Evolutionary conservation across 2,329 filamentous ascomycete species (phyloP).

Genomic region (Neoarthrinium moseri): DNA sequence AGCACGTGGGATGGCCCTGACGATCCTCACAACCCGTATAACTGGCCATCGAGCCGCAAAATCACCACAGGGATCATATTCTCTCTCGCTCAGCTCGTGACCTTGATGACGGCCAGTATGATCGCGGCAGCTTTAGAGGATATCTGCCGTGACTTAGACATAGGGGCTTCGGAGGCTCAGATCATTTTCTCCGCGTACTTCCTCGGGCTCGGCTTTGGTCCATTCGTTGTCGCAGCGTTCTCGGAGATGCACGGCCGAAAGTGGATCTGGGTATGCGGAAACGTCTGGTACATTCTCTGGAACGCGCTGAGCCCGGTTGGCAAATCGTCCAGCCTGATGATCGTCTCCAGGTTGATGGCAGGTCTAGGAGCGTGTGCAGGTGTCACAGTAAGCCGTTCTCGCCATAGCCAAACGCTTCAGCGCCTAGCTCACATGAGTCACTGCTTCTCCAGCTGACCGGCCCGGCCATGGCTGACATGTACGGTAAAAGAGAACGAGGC

Average conservation of each 20-base stretch:
- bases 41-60: background rate
- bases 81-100: slow-evolving; percentile 2
- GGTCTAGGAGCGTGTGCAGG: slow-evolving; percentile 28
- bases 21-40: slow-evolving; percentile 13
- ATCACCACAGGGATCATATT: background rate
- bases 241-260: slow-evolving; percentile 33
- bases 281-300: slow-evolving; percentile 34
- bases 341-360: slow-evolving; percentile 26
- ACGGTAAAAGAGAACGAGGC: slow-evolving; percentile 31
- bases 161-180: slow-evolving; percentile 25
- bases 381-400: slow-evolving; percentile 21
- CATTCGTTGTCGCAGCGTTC: slow-evolving; percentile 30
- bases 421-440: background rate
- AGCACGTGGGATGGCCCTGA: slow-evolving; percentile 19
- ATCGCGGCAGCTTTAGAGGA: slow-evolving; percentile 32
- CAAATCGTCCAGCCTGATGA: slow-evolving; percentile 27
- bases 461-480: slow-evolving; percentile 36
- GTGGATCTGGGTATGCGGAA: slow-evolving; percentile 30
- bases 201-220: slow-evolving; percentile 32
- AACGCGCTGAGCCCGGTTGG: slow-evolving; percentile 32
- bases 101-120: slow-evolving; percentile 32
- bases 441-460: slow-evolving; percentile 24
- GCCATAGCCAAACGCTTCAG: background rate
- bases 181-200: slow-evolving; percentile 34
- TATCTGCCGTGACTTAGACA: slow-evolving; percentile 29